Percentiles rank a stretch among this genome's conserved stretches.
phyloP scores from a whole-genome alignment of 192 early-diverging fungal genomes.

The Podila epicladia region DNA sequence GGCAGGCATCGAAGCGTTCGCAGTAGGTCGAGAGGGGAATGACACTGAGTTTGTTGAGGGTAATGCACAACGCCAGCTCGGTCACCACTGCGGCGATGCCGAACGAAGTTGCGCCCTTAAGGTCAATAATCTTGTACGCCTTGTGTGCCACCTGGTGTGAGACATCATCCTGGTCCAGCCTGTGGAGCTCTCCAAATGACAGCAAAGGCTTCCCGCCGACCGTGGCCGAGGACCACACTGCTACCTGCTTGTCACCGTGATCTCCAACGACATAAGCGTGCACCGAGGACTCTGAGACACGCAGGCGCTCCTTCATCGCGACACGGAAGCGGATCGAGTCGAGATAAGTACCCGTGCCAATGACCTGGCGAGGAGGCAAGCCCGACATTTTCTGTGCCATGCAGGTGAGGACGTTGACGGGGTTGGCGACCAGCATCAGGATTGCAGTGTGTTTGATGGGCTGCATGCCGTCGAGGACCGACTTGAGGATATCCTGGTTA shows the following conservation, averaged over 20 bases:
- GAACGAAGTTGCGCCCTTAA: constrained; percentile 88
- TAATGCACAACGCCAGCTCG: constrained; percentile 70
- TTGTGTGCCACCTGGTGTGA: constrained; percentile 72
- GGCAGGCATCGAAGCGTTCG: constrained; percentile 66
- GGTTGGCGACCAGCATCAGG: constrained; percentile 86
- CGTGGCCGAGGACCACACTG: constrained; percentile 78
- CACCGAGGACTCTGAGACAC: constrained; percentile 76
- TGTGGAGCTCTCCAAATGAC: constrained; percentile 68
- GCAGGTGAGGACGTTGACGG: constrained; percentile 81
- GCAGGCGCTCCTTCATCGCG: constrained; percentile 24
- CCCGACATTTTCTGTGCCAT: constrained; percentile 88
- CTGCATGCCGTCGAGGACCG: constrained; percentile 75
- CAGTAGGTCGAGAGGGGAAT: constrained; percentile 77
- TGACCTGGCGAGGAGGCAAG: constrained; percentile 77
- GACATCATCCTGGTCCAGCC: constrained; percentile 62
- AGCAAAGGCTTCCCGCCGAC: constrained; percentile 78
- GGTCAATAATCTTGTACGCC: constrained; percentile 85
- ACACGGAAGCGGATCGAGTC: constrained; percentile 74
- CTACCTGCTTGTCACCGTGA: constrained; percentile 89
- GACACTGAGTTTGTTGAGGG: constrained; percentile 75
- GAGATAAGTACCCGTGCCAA: constrained; percentile 88
- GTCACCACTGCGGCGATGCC: constrained; percentile 87
- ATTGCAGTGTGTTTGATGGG: constrained; percentile 78
- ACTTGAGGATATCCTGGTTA: constrained; percentile 81
- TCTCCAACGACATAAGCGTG: constrained; percentile 88